Evolutionary conservation across 1,284 basidiomycete species (phyloP).

Genomic region (Leccinum pachyderme): DNA sequence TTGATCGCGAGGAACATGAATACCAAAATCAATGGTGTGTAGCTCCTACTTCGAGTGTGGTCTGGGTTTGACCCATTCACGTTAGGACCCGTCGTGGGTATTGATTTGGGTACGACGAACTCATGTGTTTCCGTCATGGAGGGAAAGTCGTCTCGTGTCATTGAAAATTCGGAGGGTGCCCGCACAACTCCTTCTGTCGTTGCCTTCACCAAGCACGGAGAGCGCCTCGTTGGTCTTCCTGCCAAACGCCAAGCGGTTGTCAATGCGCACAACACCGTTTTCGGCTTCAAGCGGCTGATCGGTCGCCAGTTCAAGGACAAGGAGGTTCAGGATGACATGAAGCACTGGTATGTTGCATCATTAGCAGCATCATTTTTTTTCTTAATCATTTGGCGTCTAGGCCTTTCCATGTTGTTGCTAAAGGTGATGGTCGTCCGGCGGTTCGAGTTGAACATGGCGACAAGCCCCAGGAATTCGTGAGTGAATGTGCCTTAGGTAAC

Average conservation of each 20-base stretch:
- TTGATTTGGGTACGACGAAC: constrained; percentile 87
- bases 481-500: constrained; percentile 27
- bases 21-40: constrained; percentile 73
- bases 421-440: constrained; percentile 68
- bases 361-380: rapidly evolving
- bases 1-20: constrained; percentile 80
- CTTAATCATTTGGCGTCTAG: constrained; percentile 34
- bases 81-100: constrained; percentile 77
- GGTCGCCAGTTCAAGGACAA: constrained; percentile 92
- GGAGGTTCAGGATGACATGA: constrained; percentile 90
- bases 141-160: constrained; percentile 90
- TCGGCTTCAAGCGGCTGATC: constrained; percentile 96
- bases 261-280: constrained; percentile 93
- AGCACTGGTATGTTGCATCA: constrained; percentile 56
- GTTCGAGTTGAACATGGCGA: constrained; percentile 79
- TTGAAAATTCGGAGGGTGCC: constrained; percentile 97
- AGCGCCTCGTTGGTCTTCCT: constrained; percentile 92
- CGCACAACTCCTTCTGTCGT: constrained; percentile 98
- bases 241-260: constrained; percentile 98
- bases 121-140: constrained; percentile 96
- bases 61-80: not conserved
- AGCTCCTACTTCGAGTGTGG: not conserved
- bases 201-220: constrained; percentile 95
- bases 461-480: constrained; percentile 65
- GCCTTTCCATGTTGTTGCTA: constrained; percentile 82